phyloP scores from a whole-genome alignment of 305 asterid species.

The Andrographis paniculata region DNA sequence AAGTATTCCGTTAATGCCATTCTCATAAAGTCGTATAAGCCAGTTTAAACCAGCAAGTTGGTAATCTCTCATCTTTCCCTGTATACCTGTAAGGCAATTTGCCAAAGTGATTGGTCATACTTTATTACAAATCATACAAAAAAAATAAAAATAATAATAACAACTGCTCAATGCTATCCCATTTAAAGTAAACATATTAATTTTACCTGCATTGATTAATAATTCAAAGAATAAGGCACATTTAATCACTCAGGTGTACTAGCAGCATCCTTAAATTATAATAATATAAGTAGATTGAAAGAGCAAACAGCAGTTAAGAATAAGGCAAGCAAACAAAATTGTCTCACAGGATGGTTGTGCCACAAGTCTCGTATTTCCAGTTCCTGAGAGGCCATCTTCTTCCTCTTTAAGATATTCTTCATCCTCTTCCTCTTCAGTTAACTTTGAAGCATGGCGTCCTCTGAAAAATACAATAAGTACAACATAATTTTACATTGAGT shows the following conservation, averaged over 20 bases:
- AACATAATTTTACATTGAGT: too few relatives aligned
- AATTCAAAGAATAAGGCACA: too few relatives aligned
- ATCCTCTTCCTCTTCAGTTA: conserved; percentile 99
- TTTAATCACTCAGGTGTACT: too few relatives aligned
- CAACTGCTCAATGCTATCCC: too few relatives aligned
- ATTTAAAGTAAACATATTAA: too few relatives aligned
- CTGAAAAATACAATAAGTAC: conserved; percentile 41
- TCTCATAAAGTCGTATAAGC: conserved; percentile 93
- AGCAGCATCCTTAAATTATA: too few relatives aligned
- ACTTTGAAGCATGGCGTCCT: conserved; percentile 98
- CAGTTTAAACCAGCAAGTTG: conserved; percentile 99
- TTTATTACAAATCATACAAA: neutral
- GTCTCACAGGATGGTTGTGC: conserved; percentile 94
- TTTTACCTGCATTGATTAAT: too few relatives aligned
- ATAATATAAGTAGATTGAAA: neutral
- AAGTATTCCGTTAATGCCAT: conserved; percentile 98
- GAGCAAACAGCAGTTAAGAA: conserved; percentile 6
- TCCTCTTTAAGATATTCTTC: conserved; percentile 94
- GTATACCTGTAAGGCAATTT: conserved; percentile 69
- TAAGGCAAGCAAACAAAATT: conserved; percentile 3
- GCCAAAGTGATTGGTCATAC: neutral
- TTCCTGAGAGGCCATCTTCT: conserved; percentile 63
- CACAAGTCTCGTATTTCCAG: conserved; percentile 80
- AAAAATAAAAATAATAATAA: too few relatives aligned
- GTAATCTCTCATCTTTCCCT: conserved; percentile 99